Evolutionary conservation across 2,329 filamentous ascomycete species (phyloP).

Genomic region (Paradendryphiella salina): DNA sequence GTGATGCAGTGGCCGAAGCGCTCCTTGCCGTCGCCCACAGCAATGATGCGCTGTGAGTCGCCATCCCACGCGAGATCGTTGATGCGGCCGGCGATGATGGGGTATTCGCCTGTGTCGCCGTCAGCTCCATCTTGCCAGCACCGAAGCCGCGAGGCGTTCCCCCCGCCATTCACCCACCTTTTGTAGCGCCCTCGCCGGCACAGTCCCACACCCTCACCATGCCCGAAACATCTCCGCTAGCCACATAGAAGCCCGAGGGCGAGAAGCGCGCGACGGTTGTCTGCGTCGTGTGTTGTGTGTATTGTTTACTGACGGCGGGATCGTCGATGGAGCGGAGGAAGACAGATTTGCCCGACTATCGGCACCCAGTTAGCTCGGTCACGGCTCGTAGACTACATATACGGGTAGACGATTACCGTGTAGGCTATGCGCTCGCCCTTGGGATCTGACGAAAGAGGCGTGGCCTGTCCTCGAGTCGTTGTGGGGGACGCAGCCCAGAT

Average conservation of each 20-base stretch:
- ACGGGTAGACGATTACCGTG: conserved; percentile 62
- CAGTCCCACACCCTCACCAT: conserved; percentile 89
- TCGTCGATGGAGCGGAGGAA: conserved; percentile 94
- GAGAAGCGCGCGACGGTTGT: conserved; percentile 94
- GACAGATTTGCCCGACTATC: conserved; percentile 89
- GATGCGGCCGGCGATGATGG: conserved; percentile 90
- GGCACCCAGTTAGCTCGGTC: conserved; percentile 7
- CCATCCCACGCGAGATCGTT: conserved; percentile 98
- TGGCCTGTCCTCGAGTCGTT: conserved; percentile 83
- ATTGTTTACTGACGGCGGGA: conserved; percentile 82
- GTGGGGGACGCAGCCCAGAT: conserved; percentile 85
- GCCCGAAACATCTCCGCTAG: conserved; percentile 84
- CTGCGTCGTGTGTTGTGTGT: conserved; percentile 83
- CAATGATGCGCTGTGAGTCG: conserved; percentile 93
- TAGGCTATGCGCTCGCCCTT: conserved; percentile 94
- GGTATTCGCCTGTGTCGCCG: conserved; percentile 71
- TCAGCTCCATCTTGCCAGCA: conserved; percentile 29
- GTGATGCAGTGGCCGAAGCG: conserved; percentile 93
- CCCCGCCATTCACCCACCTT: conserved; percentile 53
- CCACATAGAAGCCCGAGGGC: conserved; percentile 92
- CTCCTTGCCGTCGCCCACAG: conserved; percentile 92
- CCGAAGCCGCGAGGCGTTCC: too few species aligned
- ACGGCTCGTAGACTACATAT: neutral
- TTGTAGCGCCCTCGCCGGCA: conserved; percentile 82
- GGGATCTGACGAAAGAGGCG: conserved; percentile 81